phyloP scores from a whole-genome alignment of 2,329 filamentous ascomycete species.

The Microdochium trichocladiopsis region DNA sequence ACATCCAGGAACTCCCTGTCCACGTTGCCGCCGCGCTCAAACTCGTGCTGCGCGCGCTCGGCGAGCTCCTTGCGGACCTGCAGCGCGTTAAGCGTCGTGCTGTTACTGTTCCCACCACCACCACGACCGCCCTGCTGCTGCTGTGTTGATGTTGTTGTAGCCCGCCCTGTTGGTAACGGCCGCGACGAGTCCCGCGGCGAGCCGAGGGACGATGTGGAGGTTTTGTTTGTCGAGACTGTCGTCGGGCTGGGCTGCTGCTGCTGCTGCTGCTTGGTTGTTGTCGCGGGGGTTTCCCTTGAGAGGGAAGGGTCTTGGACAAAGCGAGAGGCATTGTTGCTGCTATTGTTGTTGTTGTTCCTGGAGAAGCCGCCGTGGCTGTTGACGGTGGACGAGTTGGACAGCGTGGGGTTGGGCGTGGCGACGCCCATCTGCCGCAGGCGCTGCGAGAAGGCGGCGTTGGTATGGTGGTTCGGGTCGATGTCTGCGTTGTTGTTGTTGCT shows the following conservation, averaged over 20 bases:
- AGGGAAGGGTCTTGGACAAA: not conserved
- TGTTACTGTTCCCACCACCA: constrained; percentile 16
- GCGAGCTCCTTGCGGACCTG: constrained; percentile 39
- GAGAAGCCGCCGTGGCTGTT: not conserved
- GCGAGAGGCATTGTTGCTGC: not conserved
- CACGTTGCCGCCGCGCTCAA: constrained; percentile 27
- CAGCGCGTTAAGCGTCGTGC: constrained; percentile 40
- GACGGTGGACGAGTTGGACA: constrained; percentile 42
- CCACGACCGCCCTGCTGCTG: constrained; percentile 11
- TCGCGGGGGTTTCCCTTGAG: not conserved
- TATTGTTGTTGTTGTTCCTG: not conserved
- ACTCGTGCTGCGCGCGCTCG: constrained; percentile 33
- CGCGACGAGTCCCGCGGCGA: not conserved
- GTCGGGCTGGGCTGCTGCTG: not conserved
- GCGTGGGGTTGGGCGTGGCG: constrained; percentile 45
- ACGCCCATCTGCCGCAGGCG: constrained; percentile 49
- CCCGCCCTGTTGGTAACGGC: constrained; percentile 5
- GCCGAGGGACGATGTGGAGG: not conserved
- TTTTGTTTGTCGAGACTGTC: not conserved
- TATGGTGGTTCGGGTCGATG: constrained; percentile 15
- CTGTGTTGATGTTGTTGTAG: constrained; percentile 6
- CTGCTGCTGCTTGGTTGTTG: no score
- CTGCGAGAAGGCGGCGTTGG: constrained; percentile 37
- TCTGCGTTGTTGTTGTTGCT: constrained; percentile 13
- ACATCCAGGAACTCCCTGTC: constrained; percentile 38